Evolutionary conservation across 495 filamentous ascomycete species (phyloP).

Genomic region (Lasiosphaeria miniovina): DNA sequence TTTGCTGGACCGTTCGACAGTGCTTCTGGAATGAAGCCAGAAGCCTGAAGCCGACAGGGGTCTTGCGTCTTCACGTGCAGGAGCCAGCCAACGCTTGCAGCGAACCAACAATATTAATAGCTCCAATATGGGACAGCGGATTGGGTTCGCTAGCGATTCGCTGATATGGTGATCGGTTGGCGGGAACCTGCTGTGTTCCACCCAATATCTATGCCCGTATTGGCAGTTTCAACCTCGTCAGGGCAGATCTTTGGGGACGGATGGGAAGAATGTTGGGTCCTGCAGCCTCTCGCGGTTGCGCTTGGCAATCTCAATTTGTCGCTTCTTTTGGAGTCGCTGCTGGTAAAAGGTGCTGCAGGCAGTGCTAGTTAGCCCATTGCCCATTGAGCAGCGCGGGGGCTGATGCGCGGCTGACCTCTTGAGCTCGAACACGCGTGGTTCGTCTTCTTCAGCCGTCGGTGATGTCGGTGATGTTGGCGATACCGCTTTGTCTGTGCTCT

Average conservation of each 20-base stretch:
- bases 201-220: background rate
- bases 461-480: conserved; percentile 12
- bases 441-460: conserved; percentile 51
- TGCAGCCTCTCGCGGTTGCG: conserved; percentile 77
- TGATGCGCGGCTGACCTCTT: conserved; percentile 60
- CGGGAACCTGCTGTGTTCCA: no score
- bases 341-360: conserved; percentile 74
- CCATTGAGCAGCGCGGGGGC: background rate
- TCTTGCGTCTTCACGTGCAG: no score
- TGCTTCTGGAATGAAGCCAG: no score
- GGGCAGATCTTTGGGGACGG: conserved; percentile 70
- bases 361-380: background rate
- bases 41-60: no score
- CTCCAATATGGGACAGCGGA: no score
- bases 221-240: conserved; percentile 27
- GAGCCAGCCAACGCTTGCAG: no score
- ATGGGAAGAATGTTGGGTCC: conserved; percentile 76
- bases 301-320: conserved; percentile 75
- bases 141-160: no score
- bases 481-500: conserved; percentile 33
- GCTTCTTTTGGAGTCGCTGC: conserved; percentile 72
- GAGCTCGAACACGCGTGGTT: conserved; percentile 79
- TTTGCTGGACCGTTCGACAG: no score
- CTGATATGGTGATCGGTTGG: no score
- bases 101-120: no score